Base-by-base conservation (phyloP, 768 basidiomycete species). In the Hortiboletus campestris region DNA sequence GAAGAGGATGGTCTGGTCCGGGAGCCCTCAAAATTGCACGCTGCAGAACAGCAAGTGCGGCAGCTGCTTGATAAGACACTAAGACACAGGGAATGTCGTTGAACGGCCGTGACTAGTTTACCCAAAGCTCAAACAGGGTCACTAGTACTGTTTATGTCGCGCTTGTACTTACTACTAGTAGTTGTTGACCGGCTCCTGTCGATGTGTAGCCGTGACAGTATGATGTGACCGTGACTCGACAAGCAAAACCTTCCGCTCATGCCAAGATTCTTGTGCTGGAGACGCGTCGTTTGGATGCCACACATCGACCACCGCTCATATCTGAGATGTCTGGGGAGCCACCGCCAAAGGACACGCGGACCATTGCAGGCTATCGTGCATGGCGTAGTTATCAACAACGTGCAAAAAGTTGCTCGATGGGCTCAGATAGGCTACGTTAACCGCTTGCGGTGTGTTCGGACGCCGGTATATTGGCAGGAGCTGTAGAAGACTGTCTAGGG, bases 401-500 rank as follows among this genome's bases (percentile, higher is more conserved):
- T 79, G 10, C 79, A 76, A 14, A 77, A 67, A 2, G 74, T 85
- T 14, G 75, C 82, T 8, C 84, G 82, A 6, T 89, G 91, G 86
- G 70, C 79, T 2, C 86, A 91, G 49, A 78, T 88, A 17, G 79
- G 81, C 16, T 88, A 90, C 64, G 69, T 92, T 60, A 97, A 97
- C 67, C 75, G 78, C 32, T 74, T 85, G 22, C 85, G 91, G 12
- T 94, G 91, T 70, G 72, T 72, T 19, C 60, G 56, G 13, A 63
- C 67, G 11, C 84, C 83, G 1, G 70, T 84, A 25, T 71, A 69
- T 41, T 69, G 79, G 28, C 67, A 69, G 36, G 85, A 85, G 58
- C 64, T 74, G 29, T 68, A 91, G 38, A 62, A 66, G 2, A 61
- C 75, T 6, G 74, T 74, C 7, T 59, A 65, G 38, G 64, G 64